Conservation (phyloP, 768 basidiomycete genomes). For the Daedaleopsis nitida region DNA sequence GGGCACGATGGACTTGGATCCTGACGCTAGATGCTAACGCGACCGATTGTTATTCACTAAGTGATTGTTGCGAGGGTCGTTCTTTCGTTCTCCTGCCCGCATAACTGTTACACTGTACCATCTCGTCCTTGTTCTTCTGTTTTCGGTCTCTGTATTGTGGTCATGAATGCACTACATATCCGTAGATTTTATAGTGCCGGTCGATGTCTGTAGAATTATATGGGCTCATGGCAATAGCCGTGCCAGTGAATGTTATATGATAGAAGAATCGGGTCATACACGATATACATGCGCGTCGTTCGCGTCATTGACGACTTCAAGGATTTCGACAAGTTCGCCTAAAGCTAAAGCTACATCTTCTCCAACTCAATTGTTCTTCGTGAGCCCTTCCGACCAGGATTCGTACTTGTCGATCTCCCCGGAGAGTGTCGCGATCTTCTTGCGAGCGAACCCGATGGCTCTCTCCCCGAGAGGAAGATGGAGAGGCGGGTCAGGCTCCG, state of each 20-base stretch:
- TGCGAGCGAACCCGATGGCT: neutral
- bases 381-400: conserved; percentile 19
- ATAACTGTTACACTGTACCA: no score
- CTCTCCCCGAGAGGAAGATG: conserved; percentile 21
- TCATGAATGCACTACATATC: neutral
- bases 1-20: no score
- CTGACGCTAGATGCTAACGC: no score
- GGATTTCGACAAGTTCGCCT: no score
- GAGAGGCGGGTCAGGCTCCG: conserved; percentile 21
- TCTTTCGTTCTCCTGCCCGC: no score
- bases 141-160: neutral
- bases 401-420: conserved; percentile 15
- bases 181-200: neutral
- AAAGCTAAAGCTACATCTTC: neutral
- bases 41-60: no score
- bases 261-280: no score
- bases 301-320: no score
- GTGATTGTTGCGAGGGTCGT: no score
- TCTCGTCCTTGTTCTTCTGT: neutral
- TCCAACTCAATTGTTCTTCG: conserved; percentile 2
- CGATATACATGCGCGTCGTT: no score
- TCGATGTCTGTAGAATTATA: neutral
- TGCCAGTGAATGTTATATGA: no score
- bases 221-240: no score
- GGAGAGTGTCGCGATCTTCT: conserved; percentile 8